A percentile compares a stretch with the other conserved stretches of the same genome.
phyloP scores from a whole-genome alignment of 1,284 basidiomycete species.

The Ceratobasidium sp. region DNA sequence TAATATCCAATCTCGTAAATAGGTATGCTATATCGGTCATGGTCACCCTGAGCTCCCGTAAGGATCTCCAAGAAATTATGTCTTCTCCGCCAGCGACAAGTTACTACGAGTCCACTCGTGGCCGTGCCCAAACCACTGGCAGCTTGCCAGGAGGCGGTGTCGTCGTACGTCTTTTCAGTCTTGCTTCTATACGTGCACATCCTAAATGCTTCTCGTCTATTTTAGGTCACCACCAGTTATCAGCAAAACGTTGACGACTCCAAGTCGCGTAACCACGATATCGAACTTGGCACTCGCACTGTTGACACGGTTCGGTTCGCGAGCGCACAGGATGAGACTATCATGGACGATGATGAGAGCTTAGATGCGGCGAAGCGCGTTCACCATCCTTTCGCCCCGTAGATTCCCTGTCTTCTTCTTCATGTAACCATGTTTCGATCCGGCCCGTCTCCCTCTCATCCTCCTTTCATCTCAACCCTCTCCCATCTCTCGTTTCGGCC shows the following conservation, averaged over 20 bases:
- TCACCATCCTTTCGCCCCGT: constrained; percentile 44
- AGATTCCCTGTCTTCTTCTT: not conserved
- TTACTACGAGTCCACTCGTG: constrained; percentile 44
- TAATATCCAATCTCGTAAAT: not conserved
- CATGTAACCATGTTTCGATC: not conserved
- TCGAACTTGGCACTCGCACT: constrained; percentile 39
- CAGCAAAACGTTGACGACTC: constrained; percentile 42
- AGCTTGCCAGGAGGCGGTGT: constrained; percentile 15
- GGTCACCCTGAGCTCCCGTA: constrained; percentile 48
- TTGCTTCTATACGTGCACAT: not conserved
- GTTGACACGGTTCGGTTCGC: constrained; percentile 42
- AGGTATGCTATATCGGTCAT: constrained; percentile 50
- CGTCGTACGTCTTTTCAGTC: constrained; percentile 30
- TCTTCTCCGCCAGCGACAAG: constrained; percentile 43
- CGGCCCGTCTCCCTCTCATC: constrained; percentile 2
- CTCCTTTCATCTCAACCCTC: not conserved
- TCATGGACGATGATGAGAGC: constrained; percentile 37
- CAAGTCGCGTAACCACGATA: constrained; percentile 38
- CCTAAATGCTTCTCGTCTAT: not conserved
- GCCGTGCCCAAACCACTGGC: constrained; percentile 30
- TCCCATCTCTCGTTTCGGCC: not conserved
- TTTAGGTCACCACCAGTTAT: constrained; percentile 42
- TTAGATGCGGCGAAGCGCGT: constrained; percentile 28
- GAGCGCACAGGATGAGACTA: constrained; percentile 27
- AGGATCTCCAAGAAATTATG: constrained; percentile 48